Evolutionary conservation across 2,329 filamentous ascomycete species (phyloP).

Genomic region (Fusarium pseudocircinatum): DNA sequence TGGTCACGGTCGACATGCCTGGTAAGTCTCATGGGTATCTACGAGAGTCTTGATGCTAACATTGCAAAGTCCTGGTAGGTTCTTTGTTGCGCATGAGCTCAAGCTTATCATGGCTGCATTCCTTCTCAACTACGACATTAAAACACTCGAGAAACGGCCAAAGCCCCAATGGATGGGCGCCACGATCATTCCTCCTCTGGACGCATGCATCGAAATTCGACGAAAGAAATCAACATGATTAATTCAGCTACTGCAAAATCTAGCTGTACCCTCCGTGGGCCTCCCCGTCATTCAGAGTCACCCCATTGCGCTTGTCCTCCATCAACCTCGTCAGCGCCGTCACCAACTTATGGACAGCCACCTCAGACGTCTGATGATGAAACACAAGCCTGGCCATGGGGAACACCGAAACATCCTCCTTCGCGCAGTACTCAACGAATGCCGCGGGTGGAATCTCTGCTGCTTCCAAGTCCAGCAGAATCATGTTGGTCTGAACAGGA

Average conservation of each 20-base stretch:
- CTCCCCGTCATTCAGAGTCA: constrained; percentile 5
- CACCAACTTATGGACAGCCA: constrained; percentile 11
- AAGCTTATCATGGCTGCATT: constrained; percentile 64
- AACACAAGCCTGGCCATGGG: constrained; percentile 31
- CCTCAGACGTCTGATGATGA: constrained; percentile 35
- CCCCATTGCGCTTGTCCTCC: constrained; percentile 10
- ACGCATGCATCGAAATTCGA: constrained; percentile 43
- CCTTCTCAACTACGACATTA: constrained; percentile 63
- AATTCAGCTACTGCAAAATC: not conserved
- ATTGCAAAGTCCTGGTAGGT: constrained; percentile 57
- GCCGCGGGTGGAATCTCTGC: constrained; percentile 31
- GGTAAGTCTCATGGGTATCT: constrained; percentile 33
- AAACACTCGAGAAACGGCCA: constrained; percentile 52
- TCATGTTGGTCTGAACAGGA: constrained; percentile 44
- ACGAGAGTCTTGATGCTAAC: not conserved
- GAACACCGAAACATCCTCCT: constrained; percentile 20
- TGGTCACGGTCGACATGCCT: constrained; percentile 66
- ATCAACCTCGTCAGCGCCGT: constrained; percentile 26
- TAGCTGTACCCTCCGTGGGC: constrained; percentile 25
- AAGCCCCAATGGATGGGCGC: constrained; percentile 56
- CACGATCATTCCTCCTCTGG: constrained; percentile 49
- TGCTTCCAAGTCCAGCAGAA: constrained; percentile 37
- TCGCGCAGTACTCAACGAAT: constrained; percentile 30
- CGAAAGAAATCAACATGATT: constrained; percentile 1
- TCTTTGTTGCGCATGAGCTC: constrained; percentile 65